Base-by-base conservation (phyloP, 768 basidiomycete species). In the Lactifluus rugatus region DNA sequence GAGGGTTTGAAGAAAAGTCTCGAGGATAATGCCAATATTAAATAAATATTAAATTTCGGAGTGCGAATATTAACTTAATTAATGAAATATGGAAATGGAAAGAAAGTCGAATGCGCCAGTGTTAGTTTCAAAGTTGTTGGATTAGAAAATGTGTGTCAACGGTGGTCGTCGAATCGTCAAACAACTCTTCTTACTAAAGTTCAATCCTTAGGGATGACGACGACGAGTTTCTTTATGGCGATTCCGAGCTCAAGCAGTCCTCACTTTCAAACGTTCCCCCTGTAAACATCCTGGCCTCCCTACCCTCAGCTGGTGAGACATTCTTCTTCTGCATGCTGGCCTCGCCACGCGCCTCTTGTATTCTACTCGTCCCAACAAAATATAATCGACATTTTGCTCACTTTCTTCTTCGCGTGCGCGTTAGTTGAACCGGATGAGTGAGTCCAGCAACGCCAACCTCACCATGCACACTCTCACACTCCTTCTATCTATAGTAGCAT, bases 1-100 rank as follows among this genome's bases (percentile, higher is more conserved):
- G 85, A 89, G 64, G 89, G 89, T 1, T 74, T 88, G 69, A 84
- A 82, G 72, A 77, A 80, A 68, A 77, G 81, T 23, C 68, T 89
- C 66, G 82, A 87, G 71, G 83, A 76, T 61, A 64, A 45, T 26
- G 36, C 23, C 36, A 21, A 44, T 17, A 34, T 26, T 48, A 32
- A 49, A 49, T 50, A 51, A 57, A 57, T 57, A 56, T 13, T 28
- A 44, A 36, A 32, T 36, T 44, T 57, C 56, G 56, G 56, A 57
- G 56, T 57, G 48, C 8, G 56, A 57, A 57, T 44, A 16, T 32
- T 48, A 31, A 41, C 45, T 14, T 26, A 47, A 53, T 17, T 21
- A 6, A 25, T 32, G 44, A 11, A n/a, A 31, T 31, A 9, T 31
- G 6, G 1, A 3, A 3, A 3, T 28, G 0, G 28, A 31, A 31